phyloP scores from a whole-genome alignment of 2,329 filamentous ascomycete genomes.

The Colletotrichum sp. region DNA sequence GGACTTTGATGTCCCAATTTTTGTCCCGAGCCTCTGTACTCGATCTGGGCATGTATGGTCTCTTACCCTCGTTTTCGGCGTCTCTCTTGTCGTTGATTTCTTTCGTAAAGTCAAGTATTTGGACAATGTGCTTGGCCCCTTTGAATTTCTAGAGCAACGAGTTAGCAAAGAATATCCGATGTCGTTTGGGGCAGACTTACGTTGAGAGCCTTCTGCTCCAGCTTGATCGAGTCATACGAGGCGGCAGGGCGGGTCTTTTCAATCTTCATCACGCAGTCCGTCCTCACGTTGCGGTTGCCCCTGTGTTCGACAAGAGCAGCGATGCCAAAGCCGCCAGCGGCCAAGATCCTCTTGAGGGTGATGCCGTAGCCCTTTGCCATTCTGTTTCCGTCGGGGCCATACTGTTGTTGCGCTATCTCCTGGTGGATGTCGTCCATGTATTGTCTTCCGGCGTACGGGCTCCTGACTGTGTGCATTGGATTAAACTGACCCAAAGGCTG shows the following conservation, averaged over 20 bases:
- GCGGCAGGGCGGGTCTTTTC: neutral
- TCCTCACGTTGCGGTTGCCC: neutral
- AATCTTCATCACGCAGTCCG: slow-evolving; percentile 4
- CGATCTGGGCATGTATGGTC: neutral
- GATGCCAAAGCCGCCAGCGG: slow-evolving; percentile 30
- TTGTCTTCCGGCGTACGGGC: neutral
- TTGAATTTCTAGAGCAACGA: slow-evolving; percentile 24
- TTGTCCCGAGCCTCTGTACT: neutral
- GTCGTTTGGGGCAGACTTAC: neutral
- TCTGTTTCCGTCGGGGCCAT: neutral
- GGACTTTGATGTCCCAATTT: neutral
- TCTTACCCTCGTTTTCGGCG: neutral
- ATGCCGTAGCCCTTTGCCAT: slow-evolving; percentile 24
- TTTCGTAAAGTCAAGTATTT: slow-evolving; percentile 27
- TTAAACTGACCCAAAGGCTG: neutral
- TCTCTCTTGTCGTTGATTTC: neutral
- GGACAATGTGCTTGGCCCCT: slow-evolving; percentile 30
- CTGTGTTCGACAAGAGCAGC: slow-evolving; percentile 22
- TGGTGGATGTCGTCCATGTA: neutral
- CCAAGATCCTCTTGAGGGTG: slow-evolving; percentile 29
- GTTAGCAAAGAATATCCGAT: neutral
- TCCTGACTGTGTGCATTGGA: neutral
- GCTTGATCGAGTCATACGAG: neutral
- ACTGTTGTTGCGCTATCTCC: neutral
- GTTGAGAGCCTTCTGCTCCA: slow-evolving; percentile 8